Conservation (phyloP, 2,329 filamentous ascomycete genomes). For the Xylaria hypoxylon region DNA sequence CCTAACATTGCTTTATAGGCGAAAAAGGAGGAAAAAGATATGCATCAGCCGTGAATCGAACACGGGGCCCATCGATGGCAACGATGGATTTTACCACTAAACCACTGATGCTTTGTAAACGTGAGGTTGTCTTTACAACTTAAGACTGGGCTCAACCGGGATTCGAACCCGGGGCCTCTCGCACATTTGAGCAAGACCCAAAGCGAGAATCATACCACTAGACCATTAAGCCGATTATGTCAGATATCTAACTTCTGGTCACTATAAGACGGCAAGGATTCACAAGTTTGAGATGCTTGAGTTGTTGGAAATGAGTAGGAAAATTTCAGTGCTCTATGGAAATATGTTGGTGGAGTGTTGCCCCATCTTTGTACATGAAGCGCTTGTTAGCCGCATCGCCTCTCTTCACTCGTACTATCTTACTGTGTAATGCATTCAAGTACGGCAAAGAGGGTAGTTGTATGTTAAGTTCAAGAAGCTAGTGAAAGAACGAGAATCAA, state of each 20-base stretch:
- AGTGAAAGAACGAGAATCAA: no score
- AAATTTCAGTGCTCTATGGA: background rate
- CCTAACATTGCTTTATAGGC: no score
- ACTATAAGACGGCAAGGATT: no score
- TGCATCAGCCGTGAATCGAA: constrained; percentile 59
- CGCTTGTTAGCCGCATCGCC: background rate
- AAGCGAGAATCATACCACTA: constrained; percentile 43
- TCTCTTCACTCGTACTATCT: background rate
- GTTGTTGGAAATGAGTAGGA: background rate
- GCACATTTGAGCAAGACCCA: constrained; percentile 34
- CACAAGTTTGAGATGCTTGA: no score
- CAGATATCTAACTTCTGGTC: no score
- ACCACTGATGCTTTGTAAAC: constrained; percentile 54
- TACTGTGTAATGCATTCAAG: background rate
- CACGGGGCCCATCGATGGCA: constrained; percentile 63
- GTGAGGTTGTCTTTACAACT: no score
- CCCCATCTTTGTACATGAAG: background rate
- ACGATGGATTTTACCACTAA: constrained; percentile 66
- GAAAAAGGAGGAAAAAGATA: background rate
- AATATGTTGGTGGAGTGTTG: background rate
- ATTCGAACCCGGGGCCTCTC: constrained; percentile 40
- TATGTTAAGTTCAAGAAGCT: no score
- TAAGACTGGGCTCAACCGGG: constrained; percentile 27
- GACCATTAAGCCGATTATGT: constrained; percentile 32
- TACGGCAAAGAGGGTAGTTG: no score